Conservation (phyloP, 352 stramenopile genomes). For the Globisporangium solare region DNA sequence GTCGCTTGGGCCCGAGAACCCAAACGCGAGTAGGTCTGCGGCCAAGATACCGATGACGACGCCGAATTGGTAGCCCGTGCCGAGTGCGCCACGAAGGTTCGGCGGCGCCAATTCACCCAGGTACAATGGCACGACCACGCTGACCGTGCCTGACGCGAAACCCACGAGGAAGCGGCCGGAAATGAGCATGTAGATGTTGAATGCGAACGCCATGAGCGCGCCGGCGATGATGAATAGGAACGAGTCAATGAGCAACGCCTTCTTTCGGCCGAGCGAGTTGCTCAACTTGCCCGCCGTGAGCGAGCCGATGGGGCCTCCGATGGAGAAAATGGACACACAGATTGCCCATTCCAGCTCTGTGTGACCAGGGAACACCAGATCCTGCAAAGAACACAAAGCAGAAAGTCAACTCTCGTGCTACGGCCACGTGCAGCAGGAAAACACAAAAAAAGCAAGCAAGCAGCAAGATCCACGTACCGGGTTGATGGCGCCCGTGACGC, state of each 20-base stretch:
- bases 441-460: not conserved
- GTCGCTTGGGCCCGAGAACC: slow-evolving; percentile 49
- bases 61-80: slow-evolving; percentile 70
- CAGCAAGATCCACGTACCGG: slow-evolving; percentile 11
- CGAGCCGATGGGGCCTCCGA: slow-evolving; percentile 60
- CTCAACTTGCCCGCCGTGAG: slow-evolving; percentile 55
- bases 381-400: slow-evolving; percentile 2
- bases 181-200: slow-evolving; percentile 72
- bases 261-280: slow-evolving; percentile 53
- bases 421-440: not conserved
- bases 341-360: slow-evolving; percentile 61
- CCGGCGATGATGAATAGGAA: slow-evolving; percentile 63
- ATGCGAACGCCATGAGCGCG: slow-evolving; percentile 51
- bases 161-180: slow-evolving; percentile 63
- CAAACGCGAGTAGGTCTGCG: slow-evolving; percentile 41
- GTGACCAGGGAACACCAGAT: slow-evolving; percentile 60
- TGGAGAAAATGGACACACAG: slow-evolving; percentile 62
- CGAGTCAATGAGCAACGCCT: slow-evolving; percentile 50
- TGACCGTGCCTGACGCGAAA: slow-evolving; percentile 63
- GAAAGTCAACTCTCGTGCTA: not conserved
- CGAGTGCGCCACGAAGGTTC: slow-evolving; percentile 65
- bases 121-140: slow-evolving; percentile 70
- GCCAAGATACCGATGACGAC: slow-evolving; percentile 65
- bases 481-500: slow-evolving; percentile 62
- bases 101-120: slow-evolving; percentile 62